phyloP scores from a whole-genome alignment of 345 rosid genomes.

The Boechera divaricarpa region DNA sequence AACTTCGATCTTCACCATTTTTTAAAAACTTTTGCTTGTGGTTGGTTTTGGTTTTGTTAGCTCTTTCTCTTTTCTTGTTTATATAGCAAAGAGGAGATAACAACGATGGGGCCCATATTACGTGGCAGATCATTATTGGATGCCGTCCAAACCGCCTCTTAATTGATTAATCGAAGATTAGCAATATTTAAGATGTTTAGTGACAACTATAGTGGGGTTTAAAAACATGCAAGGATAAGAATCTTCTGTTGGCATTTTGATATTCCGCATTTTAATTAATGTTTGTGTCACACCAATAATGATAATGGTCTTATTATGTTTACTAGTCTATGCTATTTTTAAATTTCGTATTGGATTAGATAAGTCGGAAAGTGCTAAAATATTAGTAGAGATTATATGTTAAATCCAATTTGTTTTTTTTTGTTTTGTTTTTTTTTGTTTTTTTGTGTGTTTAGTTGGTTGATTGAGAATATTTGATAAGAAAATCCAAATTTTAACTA shows the following conservation, averaged over 20 bases:
- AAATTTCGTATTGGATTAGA: conserved; percentile 33
- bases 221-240: conserved; percentile 38
- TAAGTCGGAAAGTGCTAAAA: conserved; percentile 7
- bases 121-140: conserved; percentile 35
- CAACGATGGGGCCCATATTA: not conserved
- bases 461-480: not conserved
- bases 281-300: conserved; percentile 43
- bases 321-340: not conserved
- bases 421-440: not conserved
- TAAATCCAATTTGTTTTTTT: not conserved
- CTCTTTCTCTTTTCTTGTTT: conserved; percentile 13
- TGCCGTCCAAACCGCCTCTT: conserved; percentile 48
- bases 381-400: conserved; percentile 1
- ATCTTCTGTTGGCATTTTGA: conserved; percentile 36
- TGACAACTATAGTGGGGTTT: conserved; percentile 39
- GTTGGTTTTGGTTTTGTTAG: not conserved
- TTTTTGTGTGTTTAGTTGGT: not conserved
- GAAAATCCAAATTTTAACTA: too few relatives aligned
- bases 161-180: conserved; percentile 26
- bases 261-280: not conserved
- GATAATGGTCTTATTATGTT: conserved; percentile 18
- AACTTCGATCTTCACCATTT: conserved; percentile 78
- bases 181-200: conserved; percentile 15
- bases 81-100: conserved; percentile 18
- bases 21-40: not conserved